Conservation (phyloP, 2,329 filamentous ascomycete genomes). For the Cladophialophora immunda region DNA sequence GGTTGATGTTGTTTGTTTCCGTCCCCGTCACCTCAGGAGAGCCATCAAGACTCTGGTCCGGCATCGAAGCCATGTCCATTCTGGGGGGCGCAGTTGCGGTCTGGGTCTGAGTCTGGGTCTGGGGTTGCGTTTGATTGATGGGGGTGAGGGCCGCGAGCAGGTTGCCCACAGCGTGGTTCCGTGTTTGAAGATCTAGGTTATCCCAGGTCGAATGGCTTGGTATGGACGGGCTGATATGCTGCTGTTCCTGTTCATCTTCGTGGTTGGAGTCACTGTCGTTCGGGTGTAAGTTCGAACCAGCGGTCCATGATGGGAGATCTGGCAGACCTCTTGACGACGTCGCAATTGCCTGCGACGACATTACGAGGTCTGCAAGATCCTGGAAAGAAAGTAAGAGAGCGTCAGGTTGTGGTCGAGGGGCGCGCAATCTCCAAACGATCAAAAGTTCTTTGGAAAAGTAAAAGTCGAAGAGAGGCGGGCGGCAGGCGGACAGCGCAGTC, state of each 20-base stretch:
- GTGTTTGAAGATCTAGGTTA: slow-evolving; percentile 32
- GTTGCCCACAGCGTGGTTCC: slow-evolving; percentile 35
- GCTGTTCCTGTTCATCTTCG: slow-evolving; percentile 29
- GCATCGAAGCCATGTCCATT: slow-evolving; percentile 2
- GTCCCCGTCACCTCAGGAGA: slow-evolving; percentile 2
- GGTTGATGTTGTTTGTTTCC: slow-evolving; percentile 12
- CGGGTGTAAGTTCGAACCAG: slow-evolving; percentile 28
- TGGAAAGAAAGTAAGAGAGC: slow-evolving; percentile 20
- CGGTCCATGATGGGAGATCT: slow-evolving; percentile 38
- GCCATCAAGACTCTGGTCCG: slow-evolving; percentile 5
- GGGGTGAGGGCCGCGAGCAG: slow-evolving; percentile 35
- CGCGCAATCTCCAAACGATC: slow-evolving; percentile 11
- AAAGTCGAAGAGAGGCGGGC: slow-evolving; percentile 20
- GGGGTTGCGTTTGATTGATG: slow-evolving; percentile 26
- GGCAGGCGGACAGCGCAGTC: slow-evolving; percentile 19
- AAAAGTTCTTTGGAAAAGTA: slow-evolving; percentile 25
- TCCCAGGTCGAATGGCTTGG: slow-evolving; percentile 24
- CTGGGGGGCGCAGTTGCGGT: slow-evolving; percentile 17
- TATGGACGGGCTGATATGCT: slow-evolving; percentile 5
- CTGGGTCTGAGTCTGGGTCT: slow-evolving; percentile 23
- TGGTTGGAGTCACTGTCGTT: slow-evolving; percentile 18
- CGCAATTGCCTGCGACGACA: slow-evolving; percentile 41
- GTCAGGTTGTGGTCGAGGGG: slow-evolving; percentile 2
- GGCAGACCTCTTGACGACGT: slow-evolving; percentile 42
- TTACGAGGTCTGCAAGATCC: slow-evolving; percentile 40